A percentile compares a stretch with the other conserved stretches of the same genome.
phyloP scores from a whole-genome alignment of 805 yeast genomes.

The Starmerella stigmatis region DNA sequence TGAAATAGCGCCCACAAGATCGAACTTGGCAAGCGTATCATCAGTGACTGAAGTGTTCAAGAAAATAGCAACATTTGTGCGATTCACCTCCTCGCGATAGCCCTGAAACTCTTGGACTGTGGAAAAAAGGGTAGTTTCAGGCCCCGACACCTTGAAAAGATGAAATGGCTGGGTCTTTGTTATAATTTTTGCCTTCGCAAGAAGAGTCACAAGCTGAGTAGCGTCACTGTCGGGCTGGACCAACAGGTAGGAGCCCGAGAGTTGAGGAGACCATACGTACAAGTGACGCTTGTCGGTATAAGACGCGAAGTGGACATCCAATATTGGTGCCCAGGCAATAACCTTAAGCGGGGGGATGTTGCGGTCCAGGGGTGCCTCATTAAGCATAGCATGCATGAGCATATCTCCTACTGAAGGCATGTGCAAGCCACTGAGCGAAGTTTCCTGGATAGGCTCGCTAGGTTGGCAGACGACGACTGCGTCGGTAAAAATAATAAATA shows the following conservation, averaged over 20 bases:
- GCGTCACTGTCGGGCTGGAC: constrained; percentile 26
- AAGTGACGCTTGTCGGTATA: constrained; percentile 18
- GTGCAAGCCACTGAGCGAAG: constrained; percentile 29
- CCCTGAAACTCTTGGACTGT: constrained; percentile 33
- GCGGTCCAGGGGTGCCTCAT: constrained; percentile 58
- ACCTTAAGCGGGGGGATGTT: constrained; percentile 62
- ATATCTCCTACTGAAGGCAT: constrained; percentile 63
- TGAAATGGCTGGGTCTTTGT: constrained; percentile 80
- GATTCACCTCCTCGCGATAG: constrained; percentile 29
- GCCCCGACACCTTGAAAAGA: constrained; percentile 45
- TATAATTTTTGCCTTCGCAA: constrained; percentile 60
- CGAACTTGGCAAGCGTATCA: constrained; percentile 31
- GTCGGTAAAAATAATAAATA: constrained; percentile 74
- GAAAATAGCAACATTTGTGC: constrained; percentile 55
- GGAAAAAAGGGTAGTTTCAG: constrained; percentile 26
- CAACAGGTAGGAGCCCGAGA: constrained; percentile 23
- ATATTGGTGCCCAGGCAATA: constrained; percentile 53
- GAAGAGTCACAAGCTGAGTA: constrained; percentile 42
- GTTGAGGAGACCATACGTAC: constrained; percentile 17
- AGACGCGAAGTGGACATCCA: constrained; percentile 34
- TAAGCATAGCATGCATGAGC: constrained; percentile 79
- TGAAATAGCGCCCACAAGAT: constrained; percentile 39
- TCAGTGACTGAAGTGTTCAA: constrained; percentile 39
- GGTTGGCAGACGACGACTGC: constrained; percentile 49
- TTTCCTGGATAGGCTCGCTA: constrained; percentile 38